Evolutionary conservation across 352 stramenopile species (phyloP), one percentile per base, ranked within the genome.

Genomic region (Globisporangium rhizosaccharum): DNA sequence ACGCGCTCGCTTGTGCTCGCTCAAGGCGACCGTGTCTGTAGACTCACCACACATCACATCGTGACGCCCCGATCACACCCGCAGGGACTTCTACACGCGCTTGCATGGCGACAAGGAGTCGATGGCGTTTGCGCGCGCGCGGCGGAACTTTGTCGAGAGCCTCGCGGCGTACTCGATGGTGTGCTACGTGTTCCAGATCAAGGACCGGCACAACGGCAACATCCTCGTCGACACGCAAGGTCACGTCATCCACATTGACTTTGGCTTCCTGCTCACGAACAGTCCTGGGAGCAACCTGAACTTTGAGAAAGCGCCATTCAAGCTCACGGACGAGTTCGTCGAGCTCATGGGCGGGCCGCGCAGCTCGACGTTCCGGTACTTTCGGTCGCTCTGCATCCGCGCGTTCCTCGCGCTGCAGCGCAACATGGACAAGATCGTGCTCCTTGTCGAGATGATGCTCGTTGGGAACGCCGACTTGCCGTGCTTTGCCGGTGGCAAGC

Each of bases 221-320:
- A 97, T 98, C 56, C 68, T 98, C 51, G 97, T 99, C 44, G 96
- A 99, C 74, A 97, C 85, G 15, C 75, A 95, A 30, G 96, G 97
- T 18, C 96, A 98, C 69, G 73, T 99, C 15, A 94, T 99, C 54
- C 96, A 99, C 80, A 99, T 99, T 60, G 97, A 99, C 76, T 99
- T 99, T 73, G 97, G 97, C 17, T 99, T 99, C 71, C 52, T 98
- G 62, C 92, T 99, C 39, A 92, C 87, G 51, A 99, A 98, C 79
- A 98, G 92, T 39, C 85, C 85, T 1, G 85, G 85, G 17, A 97
- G 96, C 66, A 98, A 98, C 63, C 82, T 94, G 51, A 96, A 96
- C 52, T 98, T 99, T 57, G 96, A 99, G 71, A 84, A 77, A n/a
- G 96, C 96, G 23, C 95, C 96, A 0, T 99, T 99, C 75, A 99